A percentile compares a stretch with the other conserved stretches of the same genome.
These are phyloP conservation scores for Fusarium duplospermum DNA, from an alignment of 2,329 filamentous ascomycete genomes.

Conservation along the genomic window DNA sequence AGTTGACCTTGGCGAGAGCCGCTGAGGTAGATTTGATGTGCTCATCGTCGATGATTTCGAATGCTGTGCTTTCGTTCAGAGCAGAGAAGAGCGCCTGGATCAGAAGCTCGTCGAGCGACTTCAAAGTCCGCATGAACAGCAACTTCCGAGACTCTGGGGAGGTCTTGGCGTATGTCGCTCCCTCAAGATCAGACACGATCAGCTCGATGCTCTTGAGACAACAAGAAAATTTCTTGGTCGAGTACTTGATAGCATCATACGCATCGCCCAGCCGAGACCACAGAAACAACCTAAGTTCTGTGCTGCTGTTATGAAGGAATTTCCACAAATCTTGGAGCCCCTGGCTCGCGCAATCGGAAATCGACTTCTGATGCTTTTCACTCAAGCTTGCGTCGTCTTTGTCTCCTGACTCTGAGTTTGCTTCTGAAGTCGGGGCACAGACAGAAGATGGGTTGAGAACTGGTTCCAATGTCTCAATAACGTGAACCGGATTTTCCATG, in stretches of 20 bases:
- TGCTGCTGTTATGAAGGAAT: constrained; percentile 84
- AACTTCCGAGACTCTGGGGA: constrained; percentile 74
- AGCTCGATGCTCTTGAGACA: constrained; percentile 87
- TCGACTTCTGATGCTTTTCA: constrained; percentile 48
- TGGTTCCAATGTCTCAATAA: constrained; percentile 93
- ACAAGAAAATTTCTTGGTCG: constrained; percentile 90
- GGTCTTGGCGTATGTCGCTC: constrained; percentile 72
- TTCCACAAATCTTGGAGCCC: constrained; percentile 82
- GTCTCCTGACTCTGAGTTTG: constrained; percentile 13
- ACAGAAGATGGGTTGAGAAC: constrained; percentile 81
- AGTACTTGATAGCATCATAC: constrained; percentile 85
- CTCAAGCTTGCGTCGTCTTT: constrained; percentile 29
- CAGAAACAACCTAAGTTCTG: constrained; percentile 84
- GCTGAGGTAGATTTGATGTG: constrained; percentile 80
- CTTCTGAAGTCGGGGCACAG: constrained; percentile 46
- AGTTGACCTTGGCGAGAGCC: constrained; percentile 77
- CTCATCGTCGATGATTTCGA: constrained; percentile 85
- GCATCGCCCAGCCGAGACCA: constrained; percentile 94
- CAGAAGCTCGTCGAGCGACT: constrained; percentile 81
- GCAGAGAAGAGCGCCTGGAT: constrained; percentile 76
- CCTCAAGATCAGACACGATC: constrained; percentile 72
- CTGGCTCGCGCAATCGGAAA: constrained; percentile 65
- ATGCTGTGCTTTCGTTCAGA: constrained; percentile 74
- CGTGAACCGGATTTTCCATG: constrained; percentile 79
- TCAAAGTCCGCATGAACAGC: constrained; percentile 80